A percentile compares a stretch with the other conserved stretches of the same genome.
Evolutionary conservation across 2,329 filamentous ascomycete genomes (phyloP).

Genomic region (Penicillium hesseltinei): DNA sequence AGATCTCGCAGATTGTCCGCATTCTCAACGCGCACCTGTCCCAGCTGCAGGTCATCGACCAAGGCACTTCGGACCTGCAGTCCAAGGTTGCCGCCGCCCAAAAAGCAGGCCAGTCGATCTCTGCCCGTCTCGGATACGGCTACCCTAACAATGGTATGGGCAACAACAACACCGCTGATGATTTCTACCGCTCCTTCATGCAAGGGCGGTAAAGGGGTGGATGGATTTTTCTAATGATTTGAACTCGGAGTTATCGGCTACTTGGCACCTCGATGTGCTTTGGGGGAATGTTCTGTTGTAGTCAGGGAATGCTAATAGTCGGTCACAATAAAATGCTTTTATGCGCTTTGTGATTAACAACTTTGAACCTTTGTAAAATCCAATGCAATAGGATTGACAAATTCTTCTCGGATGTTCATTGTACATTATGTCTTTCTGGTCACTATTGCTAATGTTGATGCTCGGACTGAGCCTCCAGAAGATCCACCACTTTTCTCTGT

Average conservation of each 20-base stretch:
- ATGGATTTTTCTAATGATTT: conserved; percentile 28
- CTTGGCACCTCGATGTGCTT: conserved; percentile 11
- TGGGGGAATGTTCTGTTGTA: conserved; percentile 10
- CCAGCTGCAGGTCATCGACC: conserved; percentile 91
- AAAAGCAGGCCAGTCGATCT: conserved; percentile 65
- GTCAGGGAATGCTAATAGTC: conserved; percentile 11
- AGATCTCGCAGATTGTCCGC: conserved; percentile 92
- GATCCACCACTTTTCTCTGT: background rate
- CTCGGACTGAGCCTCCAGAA: background rate
- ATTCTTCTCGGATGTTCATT: background rate
- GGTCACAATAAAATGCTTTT: conserved; percentile 10
- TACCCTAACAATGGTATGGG: conserved; percentile 40
- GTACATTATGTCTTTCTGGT: background rate
- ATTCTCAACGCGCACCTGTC: conserved; percentile 91
- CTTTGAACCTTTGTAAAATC: background rate
- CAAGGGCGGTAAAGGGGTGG: conserved; percentile 59
- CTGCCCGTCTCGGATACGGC: conserved; percentile 40
- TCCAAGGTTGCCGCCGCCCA: conserved; percentile 79
- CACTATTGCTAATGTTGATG: background rate
- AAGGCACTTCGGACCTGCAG: conserved; percentile 75
- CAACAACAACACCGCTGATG: conserved; percentile 68
- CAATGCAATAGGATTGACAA: background rate
- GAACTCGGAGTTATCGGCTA: conserved; percentile 29
- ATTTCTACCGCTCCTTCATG: conserved; percentile 88
- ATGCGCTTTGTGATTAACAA: conserved; percentile 4